phyloP scores from a whole-genome alignment of 495 filamentous ascomycete genomes.

The Aspergillus heteromorphus region DNA sequence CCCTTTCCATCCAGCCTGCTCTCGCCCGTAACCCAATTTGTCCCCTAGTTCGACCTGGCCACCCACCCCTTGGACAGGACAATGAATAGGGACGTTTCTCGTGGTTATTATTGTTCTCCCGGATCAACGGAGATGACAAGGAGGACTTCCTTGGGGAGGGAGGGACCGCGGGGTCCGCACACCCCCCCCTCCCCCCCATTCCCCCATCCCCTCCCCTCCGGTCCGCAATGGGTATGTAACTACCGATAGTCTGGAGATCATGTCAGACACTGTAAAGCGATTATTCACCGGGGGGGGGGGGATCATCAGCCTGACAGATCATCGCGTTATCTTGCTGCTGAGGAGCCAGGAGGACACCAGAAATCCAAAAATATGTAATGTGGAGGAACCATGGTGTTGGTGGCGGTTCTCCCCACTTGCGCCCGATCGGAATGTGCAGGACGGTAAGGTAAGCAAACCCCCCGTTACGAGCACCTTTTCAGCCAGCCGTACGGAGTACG shows the following conservation, averaged over 20 bases:
- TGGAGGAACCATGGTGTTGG: not conserved
- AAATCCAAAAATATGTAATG: not conserved
- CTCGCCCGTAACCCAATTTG: not conserved
- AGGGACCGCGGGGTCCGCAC: no score
- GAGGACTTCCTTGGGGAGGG: no score
- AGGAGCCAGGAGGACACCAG: not conserved
- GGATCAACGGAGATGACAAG: not conserved
- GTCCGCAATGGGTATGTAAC: not conserved
- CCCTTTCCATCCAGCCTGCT: not conserved
- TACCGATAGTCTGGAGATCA: not conserved
- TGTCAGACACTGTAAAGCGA: not conserved
- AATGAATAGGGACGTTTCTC: no score
- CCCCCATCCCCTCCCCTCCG: not conserved
- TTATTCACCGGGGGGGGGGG: not conserved
- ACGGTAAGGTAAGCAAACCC: not conserved
- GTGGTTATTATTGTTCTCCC: not conserved
- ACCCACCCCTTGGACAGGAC: not conserved
- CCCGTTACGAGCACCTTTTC: no score
- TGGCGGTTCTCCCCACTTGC: not conserved
- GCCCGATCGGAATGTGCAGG: not conserved
- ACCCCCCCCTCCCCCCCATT: no score
- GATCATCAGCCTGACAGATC: not conserved
- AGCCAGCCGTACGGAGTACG: no score
- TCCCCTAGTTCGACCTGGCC: not conserved
- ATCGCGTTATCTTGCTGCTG: not conserved